Evolutionary conservation across 768 basidiomycete genomes (phyloP).

Genomic region (Lactarius sanguifluus): DNA sequence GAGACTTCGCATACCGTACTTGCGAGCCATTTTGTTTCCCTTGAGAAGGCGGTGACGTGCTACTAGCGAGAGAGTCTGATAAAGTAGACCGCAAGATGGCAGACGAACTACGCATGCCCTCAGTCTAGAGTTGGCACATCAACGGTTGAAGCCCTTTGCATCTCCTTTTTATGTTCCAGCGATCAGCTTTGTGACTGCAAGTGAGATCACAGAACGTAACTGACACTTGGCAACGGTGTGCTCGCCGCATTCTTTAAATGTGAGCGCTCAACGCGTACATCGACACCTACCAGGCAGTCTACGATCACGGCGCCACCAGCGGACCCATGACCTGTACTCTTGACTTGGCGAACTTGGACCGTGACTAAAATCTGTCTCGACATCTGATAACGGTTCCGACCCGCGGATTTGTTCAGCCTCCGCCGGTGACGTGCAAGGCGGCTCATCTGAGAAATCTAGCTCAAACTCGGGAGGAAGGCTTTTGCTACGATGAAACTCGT

Average conservation of each 20-base stretch:
- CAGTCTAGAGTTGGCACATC: conserved; percentile 6
- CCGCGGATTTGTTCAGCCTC: background rate
- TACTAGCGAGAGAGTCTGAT: conserved; percentile 1
- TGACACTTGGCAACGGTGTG: conserved; percentile 11
- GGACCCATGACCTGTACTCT: conserved; percentile 63
- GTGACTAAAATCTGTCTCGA: conserved; percentile 14
- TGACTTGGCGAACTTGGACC: conserved; percentile 8
- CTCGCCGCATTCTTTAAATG: conserved; percentile 8
- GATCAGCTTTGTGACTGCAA: background rate
- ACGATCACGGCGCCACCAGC: conserved; percentile 76
- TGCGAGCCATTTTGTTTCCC: conserved; percentile 15
- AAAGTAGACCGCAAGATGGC: conserved; percentile 1
- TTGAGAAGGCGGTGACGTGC: conserved; percentile 10
- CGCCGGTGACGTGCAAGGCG: background rate
- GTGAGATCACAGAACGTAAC: background rate
- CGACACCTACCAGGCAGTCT: conserved; percentile 24
- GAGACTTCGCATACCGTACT: conserved; percentile 84
- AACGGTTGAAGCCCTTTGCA: background rate
- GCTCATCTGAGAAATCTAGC: conserved; percentile 11
- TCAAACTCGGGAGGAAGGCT: conserved; percentile 55
- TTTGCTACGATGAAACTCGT: conserved; percentile 46
- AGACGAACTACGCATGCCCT: background rate
- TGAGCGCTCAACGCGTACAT: conserved; percentile 4
- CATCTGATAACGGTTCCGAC: conserved; percentile 21
- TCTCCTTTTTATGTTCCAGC: background rate